Evolutionary conservation across 1,139 yeast genomes (phyloP), one percentile per base, ranked within the genome.

Genomic region (Geotrichum cucujoidarum): DNA sequence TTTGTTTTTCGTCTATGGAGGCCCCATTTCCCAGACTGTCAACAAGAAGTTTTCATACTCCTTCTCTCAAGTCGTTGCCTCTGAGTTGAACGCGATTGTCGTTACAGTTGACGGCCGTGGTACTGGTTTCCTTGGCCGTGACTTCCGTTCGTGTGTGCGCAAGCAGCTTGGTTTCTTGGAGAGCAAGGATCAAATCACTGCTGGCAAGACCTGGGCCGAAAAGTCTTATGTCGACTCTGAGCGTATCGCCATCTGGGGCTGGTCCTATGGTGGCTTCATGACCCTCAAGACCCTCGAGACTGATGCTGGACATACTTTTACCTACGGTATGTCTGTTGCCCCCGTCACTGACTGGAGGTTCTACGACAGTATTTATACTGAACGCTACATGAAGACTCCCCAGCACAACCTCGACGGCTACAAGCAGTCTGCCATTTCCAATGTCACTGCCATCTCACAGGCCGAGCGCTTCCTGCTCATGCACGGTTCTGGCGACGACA

Each of bases 401-500:
- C 57, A 63, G 20, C 67, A 73, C 27, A 84, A 85, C 61, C 60
- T 64, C 7, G 68, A 74, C 17, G 82, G 82, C 0, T 83, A 83
- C 59, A 62, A 64, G 4, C 64, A 67, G 21, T 58, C 71, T 2
- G 73, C 78, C 1, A 61, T 74, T 32, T 66, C 74, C 11, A 65
- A 70, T 41, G 76, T 84, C 32, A 68, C 68, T 2, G 72, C 81
- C 30, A 62, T 77, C 40, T 72, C 67, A 1, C 70, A 71, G n/a
- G 81, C 83, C 58, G 69, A 74, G 32, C 71, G 96, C 55, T 86
- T 94, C 60, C 66, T 92, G 53, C 61, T 92, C 4, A 83, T 90
- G 83, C 98, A 92, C 61, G 99, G 99, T 1, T 84, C 97, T 0
- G 95, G 95, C 2, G 99, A 92, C 66, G 99, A 94, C 63, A 92